Evolutionary conservation across 1,139 yeast species (phyloP).

Genomic region (Pichia sorboxylosa): DNA sequence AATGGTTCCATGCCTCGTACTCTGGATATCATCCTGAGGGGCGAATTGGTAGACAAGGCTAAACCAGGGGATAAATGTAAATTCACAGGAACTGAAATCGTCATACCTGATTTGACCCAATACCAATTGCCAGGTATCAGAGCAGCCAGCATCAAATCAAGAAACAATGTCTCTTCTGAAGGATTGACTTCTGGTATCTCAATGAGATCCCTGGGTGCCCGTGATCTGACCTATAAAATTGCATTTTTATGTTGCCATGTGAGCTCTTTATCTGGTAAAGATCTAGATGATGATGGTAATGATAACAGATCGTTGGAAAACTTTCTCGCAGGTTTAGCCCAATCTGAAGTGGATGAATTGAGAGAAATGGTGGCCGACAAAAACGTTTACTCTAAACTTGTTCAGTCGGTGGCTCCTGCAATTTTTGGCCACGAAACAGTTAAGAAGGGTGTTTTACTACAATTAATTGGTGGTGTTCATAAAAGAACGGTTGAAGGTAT

Average conservation of each 20-base stretch:
- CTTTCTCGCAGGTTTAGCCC: conserved; percentile 65
- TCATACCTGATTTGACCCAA: conserved; percentile 90
- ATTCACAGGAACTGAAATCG: conserved; percentile 93
- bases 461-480: conserved; percentile 92
- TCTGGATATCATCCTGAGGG: conserved; percentile 81
- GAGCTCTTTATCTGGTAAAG: conserved; percentile 41
- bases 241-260: conserved; percentile 93
- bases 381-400: conserved; percentile 74
- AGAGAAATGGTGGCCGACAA: conserved; percentile 87
- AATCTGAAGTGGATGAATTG: conserved; percentile 74
- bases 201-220: conserved; percentile 75
- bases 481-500: conserved; percentile 91
- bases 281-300: conserved; percentile 27
- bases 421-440: conserved; percentile 94
- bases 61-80: conserved; percentile 96
- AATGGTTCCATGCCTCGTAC: conserved; percentile 99
- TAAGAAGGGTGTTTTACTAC: conserved; percentile 83
- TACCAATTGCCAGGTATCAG: conserved; percentile 95
- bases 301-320: conserved; percentile 51
- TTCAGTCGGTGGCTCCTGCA: conserved; percentile 89
- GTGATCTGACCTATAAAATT: conserved; percentile 85
- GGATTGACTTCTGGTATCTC: conserved; percentile 76
- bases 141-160: conserved; percentile 62
- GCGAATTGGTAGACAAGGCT: conserved; percentile 91
- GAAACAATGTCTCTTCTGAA: conserved; percentile 50